Evolutionary conservation across 2,329 filamentous ascomycete species (phyloP).

Genomic region (Alternaria postmessia): DNA sequence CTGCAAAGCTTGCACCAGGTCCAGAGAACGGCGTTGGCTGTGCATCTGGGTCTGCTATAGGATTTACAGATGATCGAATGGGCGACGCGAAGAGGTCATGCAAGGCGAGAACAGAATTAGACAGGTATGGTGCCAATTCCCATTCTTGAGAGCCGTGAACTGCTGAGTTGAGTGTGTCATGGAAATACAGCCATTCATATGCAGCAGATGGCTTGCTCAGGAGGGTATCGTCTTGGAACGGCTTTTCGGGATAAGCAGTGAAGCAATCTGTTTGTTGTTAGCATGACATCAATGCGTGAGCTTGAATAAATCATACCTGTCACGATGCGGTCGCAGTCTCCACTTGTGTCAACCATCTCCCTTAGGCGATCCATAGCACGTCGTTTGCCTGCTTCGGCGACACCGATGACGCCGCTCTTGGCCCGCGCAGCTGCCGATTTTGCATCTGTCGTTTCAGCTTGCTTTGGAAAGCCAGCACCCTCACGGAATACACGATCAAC

Average conservation of each 20-base stretch:
- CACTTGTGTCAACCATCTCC: constrained; percentile 80
- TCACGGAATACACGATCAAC: constrained; percentile 81
- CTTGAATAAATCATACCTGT: constrained; percentile 54
- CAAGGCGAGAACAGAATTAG: constrained; percentile 85
- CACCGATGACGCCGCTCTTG: constrained; percentile 63
- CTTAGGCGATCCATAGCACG: constrained; percentile 74
- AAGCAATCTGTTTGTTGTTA: constrained; percentile 71
- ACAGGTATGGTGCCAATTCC: constrained; percentile 88
- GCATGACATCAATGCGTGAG: neutral
- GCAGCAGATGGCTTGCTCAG: constrained; percentile 86
- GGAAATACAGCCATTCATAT: constrained; percentile 96
- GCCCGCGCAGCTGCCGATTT: constrained; percentile 62
- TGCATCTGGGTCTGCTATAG: constrained; percentile 51
- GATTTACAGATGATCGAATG: constrained; percentile 54
- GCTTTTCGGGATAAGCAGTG: constrained; percentile 81
- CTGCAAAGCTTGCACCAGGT: constrained; percentile 80
- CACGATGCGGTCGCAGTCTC: constrained; percentile 79
- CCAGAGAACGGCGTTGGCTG: constrained; percentile 77
- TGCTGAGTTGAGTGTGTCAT: constrained; percentile 80
- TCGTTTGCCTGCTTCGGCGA: constrained; percentile 76
- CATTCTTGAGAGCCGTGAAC: constrained; percentile 89
- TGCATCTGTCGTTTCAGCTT: constrained; percentile 58
- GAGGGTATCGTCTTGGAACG: constrained; percentile 91
- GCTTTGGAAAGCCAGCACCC: constrained; percentile 77
- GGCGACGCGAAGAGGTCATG: constrained; percentile 86